Base-by-base conservation (phyloP, 371 early-diverging fungal genomes). In the Mortierella sp. region DNA sequence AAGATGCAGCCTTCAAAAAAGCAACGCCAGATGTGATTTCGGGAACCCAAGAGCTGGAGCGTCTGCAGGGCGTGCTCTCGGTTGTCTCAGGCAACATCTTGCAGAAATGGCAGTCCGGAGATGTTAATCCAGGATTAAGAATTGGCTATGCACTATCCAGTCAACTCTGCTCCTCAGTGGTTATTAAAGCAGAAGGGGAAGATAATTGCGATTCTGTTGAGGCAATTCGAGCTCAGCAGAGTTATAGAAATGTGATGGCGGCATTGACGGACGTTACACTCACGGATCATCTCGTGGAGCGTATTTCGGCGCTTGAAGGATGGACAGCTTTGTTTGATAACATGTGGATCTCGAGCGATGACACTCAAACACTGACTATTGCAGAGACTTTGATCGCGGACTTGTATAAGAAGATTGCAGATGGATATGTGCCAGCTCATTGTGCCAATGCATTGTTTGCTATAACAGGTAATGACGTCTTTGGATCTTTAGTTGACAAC, bases 391-490 rank as follows among this genome's bases (percentile, higher is more conserved):
- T 90, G 9, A 58, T 87, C 28, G 66, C 79, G 0, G 90, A 90
- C 61, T 64, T 90, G 0, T 64, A 81, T n/a, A 56, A 74, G 59
- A 80, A 87, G 35, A 61, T 90, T 28, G 78, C 86, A 51, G 83
- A 83, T 34, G 88, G 88, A 26, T 88, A 86, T 1, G 86, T 90
- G 2, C 90, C 90, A 8, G 89, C 88, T 12, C 84, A 81, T 22
- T 87, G 86, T 17, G 86, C 86, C 43, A 90, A 89, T 42, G 85
- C 88, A 0, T 66, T 86, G 19, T 70, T 89, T 34, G 89, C 90
- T 8, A 72, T 89, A 12, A 83, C 88, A 35, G 89, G 90, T 84
- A 58, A 60, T 19, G 17, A n/a, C 42, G 8, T 15, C 34, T 31
- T 17, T 43, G 8, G 10, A 5, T 32, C 6, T 37, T 37, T 37